Base-by-base conservation (phyloP, 2,329 filamentous ascomycete species). In the Purpureocillium lavendulum region DNA sequence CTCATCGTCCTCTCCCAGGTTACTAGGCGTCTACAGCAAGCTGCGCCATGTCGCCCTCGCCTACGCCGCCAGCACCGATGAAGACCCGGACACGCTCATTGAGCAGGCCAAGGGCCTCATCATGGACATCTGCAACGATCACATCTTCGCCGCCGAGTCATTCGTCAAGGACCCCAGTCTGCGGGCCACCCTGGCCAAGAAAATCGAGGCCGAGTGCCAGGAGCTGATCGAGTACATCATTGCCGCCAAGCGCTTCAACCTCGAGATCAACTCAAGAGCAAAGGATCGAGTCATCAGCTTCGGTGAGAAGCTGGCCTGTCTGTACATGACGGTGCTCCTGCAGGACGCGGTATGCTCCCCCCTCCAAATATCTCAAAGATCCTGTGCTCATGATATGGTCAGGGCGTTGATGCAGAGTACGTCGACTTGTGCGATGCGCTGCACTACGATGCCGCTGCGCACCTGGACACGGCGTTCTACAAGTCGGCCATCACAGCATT, bases 271-370 rank as follows among this genome's bases (percentile, higher is more conserved):
- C 57, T 76, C 82, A 6, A 75, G 83, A 52, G 82, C 82, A 43
- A 86, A 88, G 59, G 86, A 92, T 56, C 84, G 90, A 51, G 87
- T 98, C 45, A 82, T 97, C 45, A 94, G 88, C 59, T 88, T 92
- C 51, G 92, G 92, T 40, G 92, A 98, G 72, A 97, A 95, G 67
- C 70, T 98, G 49, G 94, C 87, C 64, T 97, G 90, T 62, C 77
- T 82, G 26, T 92, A 92, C 60, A 89, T 98, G 84, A 77, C 90
- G 16, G 80, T 84, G 6, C 64, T 97, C 44, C 65, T 98, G 47
- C 80, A 84, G 56, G 88, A 95, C 54, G 73, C 76, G 53, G 76
- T 79, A 55, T 53, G 52, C 38, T 34, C 42, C 44, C 36, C 10
- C 24, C 17, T 18, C 16, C n/a, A 2, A n/a, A 13, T 36, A 16